Base-by-base conservation (phyloP, 495 filamentous ascomycete species). In the Hypoxylon perforatum region DNA sequence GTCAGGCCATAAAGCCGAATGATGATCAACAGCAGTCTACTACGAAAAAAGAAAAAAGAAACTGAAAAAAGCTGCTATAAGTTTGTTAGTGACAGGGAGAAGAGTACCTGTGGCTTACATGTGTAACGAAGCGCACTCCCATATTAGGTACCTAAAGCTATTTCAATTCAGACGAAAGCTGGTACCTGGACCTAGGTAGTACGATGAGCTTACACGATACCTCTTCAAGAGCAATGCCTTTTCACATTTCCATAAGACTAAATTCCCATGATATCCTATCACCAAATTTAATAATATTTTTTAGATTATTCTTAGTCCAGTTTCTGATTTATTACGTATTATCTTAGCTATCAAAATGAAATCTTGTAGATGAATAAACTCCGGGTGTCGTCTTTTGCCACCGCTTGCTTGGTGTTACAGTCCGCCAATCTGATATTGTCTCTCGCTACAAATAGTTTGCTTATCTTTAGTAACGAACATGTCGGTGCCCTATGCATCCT, bases 1-100 rank as follows among this genome's bases (percentile, higher is more conserved):
- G 54, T 63, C 65, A 68, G 58, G 42, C 65, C 59, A 68, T 28
- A 58, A 68, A 49, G 57, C 64, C 58, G 58, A 62, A 67, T 48
- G 46, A 59, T 63, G 59, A 68, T 68, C 58, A 46, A 61, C 64
- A 50, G 12, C 30, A 8, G 15, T 28, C 19, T 57, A 39, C 33
- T 52, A 4, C 17, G 47, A 62, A 61, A 56, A 38, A 33, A 33
- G 30, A 33, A 33, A 33, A 33, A 33, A 33, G 30, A 10, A 33
- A 10, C 8, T 9, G 11, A 33, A 33, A 33, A 33, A 33, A 9
- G 1, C 8, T 1, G 30, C 30, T 33, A 4, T 10, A 9, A 9
- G 11, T 33, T 33, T 33, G 8, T 33, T 10, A 9, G 30, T 33
- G 30, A 33, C 3, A 33, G 8, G 11, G 30, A 33, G 4, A 9